These are phyloP conservation scores for Trichoderma asperellum DNA, from an alignment of 2,329 filamentous ascomycete genomes.

Conservation along the genomic window DNA sequence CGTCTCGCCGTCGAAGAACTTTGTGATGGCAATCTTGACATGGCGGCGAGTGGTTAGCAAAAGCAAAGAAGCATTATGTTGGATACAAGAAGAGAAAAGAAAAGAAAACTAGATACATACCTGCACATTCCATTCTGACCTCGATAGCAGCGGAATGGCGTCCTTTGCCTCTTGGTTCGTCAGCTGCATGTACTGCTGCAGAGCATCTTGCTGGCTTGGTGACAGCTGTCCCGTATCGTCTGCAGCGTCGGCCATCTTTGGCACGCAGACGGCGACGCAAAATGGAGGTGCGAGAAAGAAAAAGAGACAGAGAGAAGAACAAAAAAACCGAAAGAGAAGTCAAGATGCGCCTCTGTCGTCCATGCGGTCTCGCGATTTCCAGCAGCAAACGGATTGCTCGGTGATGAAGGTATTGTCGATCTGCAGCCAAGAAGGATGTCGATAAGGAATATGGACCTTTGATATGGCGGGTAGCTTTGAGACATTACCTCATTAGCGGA, in stretches of 20 bases:
- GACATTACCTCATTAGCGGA: neutral
- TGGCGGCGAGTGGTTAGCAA: neutral
- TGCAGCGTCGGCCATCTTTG: slow-evolving; percentile 42
- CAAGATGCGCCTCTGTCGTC: neutral
- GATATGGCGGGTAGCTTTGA: neutral
- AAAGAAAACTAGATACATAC: slow-evolving; percentile 48
- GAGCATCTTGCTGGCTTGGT: slow-evolving; percentile 75
- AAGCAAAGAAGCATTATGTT: too few species aligned
- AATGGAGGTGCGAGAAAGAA: neutral
- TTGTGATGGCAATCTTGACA: slow-evolving; percentile 84
- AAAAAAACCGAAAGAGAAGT: neutral
- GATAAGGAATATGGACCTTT: neutral
- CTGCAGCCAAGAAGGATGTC: neutral
- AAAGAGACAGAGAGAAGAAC: too few species aligned
- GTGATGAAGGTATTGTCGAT: neutral
- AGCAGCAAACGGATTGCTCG: neutral
- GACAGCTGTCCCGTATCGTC: slow-evolving; percentile 71
- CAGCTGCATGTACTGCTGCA: slow-evolving; percentile 86
- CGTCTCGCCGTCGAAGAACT: slow-evolving; percentile 96
- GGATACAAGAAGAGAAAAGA: neutral
- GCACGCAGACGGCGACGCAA: neutral
- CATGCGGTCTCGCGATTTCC: neutral
- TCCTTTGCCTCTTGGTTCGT: slow-evolving; percentile 80
- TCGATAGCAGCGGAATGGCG: slow-evolving; percentile 76
- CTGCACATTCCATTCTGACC: slow-evolving; percentile 96